Base-by-base conservation (phyloP, 1,284 basidiomycete species). In the Ceratobasidium theobromae region DNA sequence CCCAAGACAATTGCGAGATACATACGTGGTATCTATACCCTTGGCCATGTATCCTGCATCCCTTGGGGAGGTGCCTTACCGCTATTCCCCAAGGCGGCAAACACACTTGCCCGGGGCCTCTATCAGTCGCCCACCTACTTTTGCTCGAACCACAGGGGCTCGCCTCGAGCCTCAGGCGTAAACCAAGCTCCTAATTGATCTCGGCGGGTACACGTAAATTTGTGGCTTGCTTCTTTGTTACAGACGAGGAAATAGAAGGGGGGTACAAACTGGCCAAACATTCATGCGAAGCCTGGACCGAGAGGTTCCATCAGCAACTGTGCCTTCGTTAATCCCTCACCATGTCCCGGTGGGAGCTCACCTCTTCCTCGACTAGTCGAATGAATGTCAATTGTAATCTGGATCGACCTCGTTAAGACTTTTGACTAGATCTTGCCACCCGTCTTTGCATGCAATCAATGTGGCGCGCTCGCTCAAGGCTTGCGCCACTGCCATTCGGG, bases 391-490 rank as follows among this genome's bases (percentile, higher is more conserved):
- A 23, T 6, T 38, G 9, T 14, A 27, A 25, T 53, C 49, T 64
- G 28, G 27, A 53, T 9, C 25, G 32, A 14, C 28, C 9, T 52
- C 28, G 27, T 28, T 40, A 12, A 64, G 28, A 18, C 14, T 30
- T 30, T 27, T 27, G 9, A 40, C 25, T n/a, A 64, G 49, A 30
- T 45, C 38, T 11, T 16, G 23, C 60, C 60, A 64, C 38, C 11
- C 60, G n/a, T 64, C 60, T 18, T 28, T 53, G 28, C 60, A 64
- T 11, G 49, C 38, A 16, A 40, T 30, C 27, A 64, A 21, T 16
- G 49, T 64, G 48, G 60, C 60, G 25, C 66, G 45, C 40, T 70
- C 69, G 33, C 58, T 66, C 46, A 70, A 51, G 9, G 69, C 69
- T 41, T 69, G 57, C 12, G 60, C 40, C 27, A 69, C 62, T 48